A percentile compares a stretch with the other conserved stretches of the same genome.
These are phyloP conservation scores for Eudorina sp. DNA, from an alignment of 139 green algal genomes.

Conservation along the genomic window DNA sequence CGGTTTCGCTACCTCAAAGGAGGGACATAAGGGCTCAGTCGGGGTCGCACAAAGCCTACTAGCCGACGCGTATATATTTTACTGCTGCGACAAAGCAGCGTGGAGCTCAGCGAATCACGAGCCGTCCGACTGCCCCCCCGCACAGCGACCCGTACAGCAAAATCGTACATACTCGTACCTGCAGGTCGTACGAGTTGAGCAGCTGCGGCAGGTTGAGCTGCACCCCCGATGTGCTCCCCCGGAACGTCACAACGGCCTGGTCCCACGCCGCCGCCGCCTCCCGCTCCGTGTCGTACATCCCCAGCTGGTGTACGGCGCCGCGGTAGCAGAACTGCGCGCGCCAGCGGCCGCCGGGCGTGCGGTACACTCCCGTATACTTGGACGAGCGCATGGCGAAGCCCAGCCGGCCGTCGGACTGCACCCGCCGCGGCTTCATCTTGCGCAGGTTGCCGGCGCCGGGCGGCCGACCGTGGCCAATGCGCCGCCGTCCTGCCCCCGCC, in stretches of 20 bases:
- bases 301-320: constrained; percentile 54
- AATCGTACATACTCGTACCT: too few relatives aligned
- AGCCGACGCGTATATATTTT: too few relatives aligned
- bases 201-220: constrained; percentile 57
- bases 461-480: constrained; percentile 44
- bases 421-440: constrained; percentile 50
- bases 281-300: constrained; percentile 60
- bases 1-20: too few relatives aligned
- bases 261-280: constrained; percentile 53
- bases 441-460: constrained; percentile 52
- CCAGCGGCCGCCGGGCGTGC: constrained; percentile 51
- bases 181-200: constrained; percentile 42
- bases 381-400: constrained; percentile 52
- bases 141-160: too few relatives aligned
- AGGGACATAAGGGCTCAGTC: too few relatives aligned
- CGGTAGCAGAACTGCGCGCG: constrained; percentile 58
- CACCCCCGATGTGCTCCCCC: not conserved
- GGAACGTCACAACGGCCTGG: constrained; percentile 49
- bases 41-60: too few relatives aligned
- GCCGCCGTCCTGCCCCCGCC: not conserved
- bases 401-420: constrained; percentile 46
- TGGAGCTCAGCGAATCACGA: too few relatives aligned
- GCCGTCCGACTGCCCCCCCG: too few relatives aligned
- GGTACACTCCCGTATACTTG: constrained; percentile 56
- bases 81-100: too few relatives aligned